Percentiles rank a stretch among this genome's conserved stretches.
These are phyloP conservation scores for Smittium culicis DNA, from an alignment of 371 early-diverging fungal genomes.

Conservation along the genomic window DNA sequence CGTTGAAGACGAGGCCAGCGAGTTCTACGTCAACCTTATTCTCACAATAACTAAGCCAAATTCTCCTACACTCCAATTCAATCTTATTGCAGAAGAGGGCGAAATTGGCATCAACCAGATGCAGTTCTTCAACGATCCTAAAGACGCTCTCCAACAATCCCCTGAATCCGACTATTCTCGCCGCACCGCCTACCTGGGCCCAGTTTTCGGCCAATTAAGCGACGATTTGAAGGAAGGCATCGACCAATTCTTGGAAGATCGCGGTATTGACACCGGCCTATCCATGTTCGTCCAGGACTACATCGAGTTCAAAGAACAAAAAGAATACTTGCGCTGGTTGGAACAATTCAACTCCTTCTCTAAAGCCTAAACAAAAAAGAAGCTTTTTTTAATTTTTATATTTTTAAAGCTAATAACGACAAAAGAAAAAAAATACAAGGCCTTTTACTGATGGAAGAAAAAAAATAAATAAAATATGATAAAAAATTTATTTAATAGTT, in stretches of 20 bases:
- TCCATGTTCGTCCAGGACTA: slow-evolving; percentile 75
- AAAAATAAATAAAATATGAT: no score
- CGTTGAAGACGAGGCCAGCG: slow-evolving; percentile 33
- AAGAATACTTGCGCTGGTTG: slow-evolving; percentile 81
- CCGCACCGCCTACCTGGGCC: slow-evolving; percentile 78
- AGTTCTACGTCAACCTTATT: slow-evolving; percentile 62
- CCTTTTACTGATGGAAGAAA: no score
- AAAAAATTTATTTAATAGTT: no score
- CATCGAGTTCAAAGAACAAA: slow-evolving; percentile 87
- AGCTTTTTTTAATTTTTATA: not conserved
- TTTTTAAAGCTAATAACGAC: not conserved
- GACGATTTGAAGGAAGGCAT: slow-evolving; percentile 67
- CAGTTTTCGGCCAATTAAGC: slow-evolving; percentile 80
- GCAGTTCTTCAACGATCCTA: slow-evolving; percentile 45
- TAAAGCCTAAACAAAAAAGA: slow-evolving; percentile 33
- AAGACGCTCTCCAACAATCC: slow-evolving; percentile 49
- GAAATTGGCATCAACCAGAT: slow-evolving; percentile 69
- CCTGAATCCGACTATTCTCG: slow-evolving; percentile 87
- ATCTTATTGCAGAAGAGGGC: slow-evolving; percentile 67
- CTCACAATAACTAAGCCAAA: slow-evolving; percentile 60
- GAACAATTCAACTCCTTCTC: slow-evolving; percentile 63
- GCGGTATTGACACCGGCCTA: slow-evolving; percentile 65
- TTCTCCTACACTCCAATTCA: slow-evolving; percentile 52
- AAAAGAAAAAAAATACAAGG: no score
- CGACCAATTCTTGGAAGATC: slow-evolving; percentile 72